Evolutionary conservation across 2,329 filamentous ascomycete species (phyloP).

Genomic region (Phialocephala sp.): DNA sequence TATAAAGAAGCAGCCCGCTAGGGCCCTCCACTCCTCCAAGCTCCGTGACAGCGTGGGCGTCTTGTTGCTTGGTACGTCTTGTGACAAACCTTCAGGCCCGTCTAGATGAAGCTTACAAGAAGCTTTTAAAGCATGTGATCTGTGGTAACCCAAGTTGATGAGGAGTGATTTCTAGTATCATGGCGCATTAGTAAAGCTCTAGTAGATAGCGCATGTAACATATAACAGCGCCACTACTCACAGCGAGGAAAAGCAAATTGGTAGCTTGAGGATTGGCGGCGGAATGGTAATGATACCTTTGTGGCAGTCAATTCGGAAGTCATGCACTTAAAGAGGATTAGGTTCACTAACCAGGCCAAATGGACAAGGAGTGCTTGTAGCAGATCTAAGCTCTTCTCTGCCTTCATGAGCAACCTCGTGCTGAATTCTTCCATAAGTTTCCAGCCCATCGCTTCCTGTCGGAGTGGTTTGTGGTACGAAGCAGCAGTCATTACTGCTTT

Average conservation of each 20-base stretch:
- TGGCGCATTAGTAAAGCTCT: not conserved
- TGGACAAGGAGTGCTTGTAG: slow-evolving; percentile 40
- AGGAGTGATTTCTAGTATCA: slow-evolving; percentile 13
- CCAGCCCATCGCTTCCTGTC: slow-evolving; percentile 20
- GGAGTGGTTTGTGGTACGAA: slow-evolving; percentile 20
- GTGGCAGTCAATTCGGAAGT: not conserved
- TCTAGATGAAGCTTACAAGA: slow-evolving; percentile 13
- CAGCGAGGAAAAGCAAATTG: slow-evolving; percentile 26
- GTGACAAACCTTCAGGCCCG: slow-evolving; percentile 13
- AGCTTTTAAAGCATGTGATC: slow-evolving; percentile 8
- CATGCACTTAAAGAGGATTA: not conserved
- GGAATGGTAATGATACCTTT: slow-evolving; percentile 31
- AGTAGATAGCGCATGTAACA: not conserved
- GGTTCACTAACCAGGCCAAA: slow-evolving; percentile 33
- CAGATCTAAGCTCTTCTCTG: slow-evolving; percentile 39
- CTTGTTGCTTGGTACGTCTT: slow-evolving; percentile 1
- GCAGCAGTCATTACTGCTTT: slow-evolving; percentile 25
- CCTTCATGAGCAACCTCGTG: slow-evolving; percentile 22
- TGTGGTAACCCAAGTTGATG: slow-evolving; percentile 19
- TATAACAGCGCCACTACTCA: not conserved
- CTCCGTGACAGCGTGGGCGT: not conserved
- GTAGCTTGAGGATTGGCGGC: slow-evolving; percentile 33
- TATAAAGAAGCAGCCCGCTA: slow-evolving; percentile 27
- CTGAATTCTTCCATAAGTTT: slow-evolving; percentile 28
- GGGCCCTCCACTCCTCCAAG: slow-evolving; percentile 34